phyloP scores from a whole-genome alignment of 345 rosid genomes.

The Clausena lansium region DNA sequence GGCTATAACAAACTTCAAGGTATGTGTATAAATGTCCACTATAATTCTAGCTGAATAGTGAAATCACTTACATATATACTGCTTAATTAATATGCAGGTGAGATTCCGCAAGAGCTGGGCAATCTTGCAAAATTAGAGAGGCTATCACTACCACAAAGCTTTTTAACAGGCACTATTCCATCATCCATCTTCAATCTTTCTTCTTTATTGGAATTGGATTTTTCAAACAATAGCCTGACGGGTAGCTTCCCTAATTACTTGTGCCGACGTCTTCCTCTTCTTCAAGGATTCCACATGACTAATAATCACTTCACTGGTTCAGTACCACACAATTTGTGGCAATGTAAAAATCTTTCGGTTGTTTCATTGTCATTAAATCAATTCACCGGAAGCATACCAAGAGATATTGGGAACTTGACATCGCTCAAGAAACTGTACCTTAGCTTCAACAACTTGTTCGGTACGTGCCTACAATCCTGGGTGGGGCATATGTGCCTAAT shows the following conservation, averaged over 20 bases:
- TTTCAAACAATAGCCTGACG: background rate
- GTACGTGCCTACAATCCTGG: background rate
- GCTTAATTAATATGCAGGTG: background rate
- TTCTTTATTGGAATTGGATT: background rate
- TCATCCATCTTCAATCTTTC: background rate
- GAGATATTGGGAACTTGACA: conserved; percentile 19
- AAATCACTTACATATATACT: no score
- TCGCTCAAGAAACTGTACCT: conserved; percentile 6
- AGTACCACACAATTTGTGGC: background rate
- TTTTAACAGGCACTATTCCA: background rate
- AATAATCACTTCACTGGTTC: background rate
- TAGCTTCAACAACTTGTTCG: conserved; percentile 8
- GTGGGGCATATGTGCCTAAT: no score
- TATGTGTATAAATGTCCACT: no score
- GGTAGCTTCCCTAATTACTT: background rate
- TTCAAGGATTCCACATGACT: background rate
- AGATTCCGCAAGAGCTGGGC: background rate
- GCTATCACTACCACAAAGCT: background rate
- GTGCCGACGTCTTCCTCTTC: background rate
- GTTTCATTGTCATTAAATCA: background rate
- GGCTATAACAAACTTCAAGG: no score
- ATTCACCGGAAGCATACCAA: conserved; percentile 11
- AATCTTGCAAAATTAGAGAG: background rate
- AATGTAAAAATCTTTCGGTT: background rate
- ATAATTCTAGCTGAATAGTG: no score